Evolutionary conservation across 1,139 yeast species (phyloP), one percentile per base, ranked within the genome.

Genomic region (Pichia sp.): DNA sequence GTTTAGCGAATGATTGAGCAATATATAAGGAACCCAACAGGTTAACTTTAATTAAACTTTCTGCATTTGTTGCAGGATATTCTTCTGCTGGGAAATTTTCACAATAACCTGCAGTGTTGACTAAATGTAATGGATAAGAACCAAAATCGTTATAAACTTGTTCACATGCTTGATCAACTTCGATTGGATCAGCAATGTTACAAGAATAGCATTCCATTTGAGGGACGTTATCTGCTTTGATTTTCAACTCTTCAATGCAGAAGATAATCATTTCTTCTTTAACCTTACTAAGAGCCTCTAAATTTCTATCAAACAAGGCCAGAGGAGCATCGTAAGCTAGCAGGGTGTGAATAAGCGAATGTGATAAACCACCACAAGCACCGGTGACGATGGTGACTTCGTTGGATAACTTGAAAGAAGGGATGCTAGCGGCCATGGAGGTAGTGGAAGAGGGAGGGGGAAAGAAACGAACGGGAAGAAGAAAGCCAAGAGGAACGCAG

Each of bases 21-120:
- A 82, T 81, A 68, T 80, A 81, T 55, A 83, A 72, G 6, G 91
- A 77, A 14, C 94, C 94, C 61, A 81, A 67, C 22, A 83, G 73
- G 62, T 84, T 83, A 45, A 83, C 93, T 56, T 79, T 75, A 64
- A 81, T 70, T 47, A 84, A 65, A 26, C 74, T 72, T 55, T 80
- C 86, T 41, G 88, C 85, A 55, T 79, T 80, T 41, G 63, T 59
- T 29, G 86, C 75, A 16, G 91, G 89, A 63, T 83, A 84, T 39
- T 81, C 85, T 54, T 80, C 76, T 23, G 93, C 93, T 3, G 86
- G 75, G 63, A 71, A 76, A 65, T 80, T 82, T 60, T 82, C 88
- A 59, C 87, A 80, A 67, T 80, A 84, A n/a, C 94, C 93, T 11
- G 94, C 93, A 38, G 87, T 72, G 65, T 84, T 83, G 48, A 84